Evolutionary conservation across 1,139 yeast genomes (phyloP), one percentile per base, ranked within the genome.

Genomic region (Kodamaea derodonti): DNA sequence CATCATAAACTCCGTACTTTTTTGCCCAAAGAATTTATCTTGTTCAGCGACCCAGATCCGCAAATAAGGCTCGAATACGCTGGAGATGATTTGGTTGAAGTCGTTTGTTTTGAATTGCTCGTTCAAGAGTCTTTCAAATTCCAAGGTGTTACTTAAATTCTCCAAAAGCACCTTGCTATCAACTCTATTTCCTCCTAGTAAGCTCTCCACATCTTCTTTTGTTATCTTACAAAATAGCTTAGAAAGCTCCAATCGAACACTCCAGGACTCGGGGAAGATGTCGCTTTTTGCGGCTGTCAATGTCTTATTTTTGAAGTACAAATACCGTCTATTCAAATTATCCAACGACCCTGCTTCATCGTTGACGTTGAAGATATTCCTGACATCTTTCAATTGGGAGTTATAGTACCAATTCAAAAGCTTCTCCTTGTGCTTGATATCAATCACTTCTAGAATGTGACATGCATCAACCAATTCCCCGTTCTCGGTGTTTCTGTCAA

Each of bases 261-360:
- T 68, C 97, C 97, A 92, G 1, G 62, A 62, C 3, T 66, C 53
- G 0, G 95, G 92, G 54, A 94, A 94, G 26, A 72, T 68, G 9
- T 59, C 51, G 2, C 74, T 58, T 35, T 76, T 80, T 41, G 83
- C 78, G 36, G 76, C 73, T 31, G 72, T 72, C 38, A 90, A 60
- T 1, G 86, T 72, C 45, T 84, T 79, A 46, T 83, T 81, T 26
- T 35, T 32, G 58, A 87, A 83, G 56, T 84, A 92, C 22, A 90
- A 74, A 54, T 78, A 92, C 33, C 98, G 68, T 46, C 97, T 67
- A 14, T 78, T 73, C 31, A 92, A 62, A 56, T 92, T 92, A 41
- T 92, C 98, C 41, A 92, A 62, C 2, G 95, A 83, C 1, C 97
- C 97, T 0, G 98, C 97, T 58, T 90, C 98, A 47, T 88, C 97